phyloP scores from a whole-genome alignment of 1,139 yeast genomes.

The Yamadazyma pseudoaaseri region DNA sequence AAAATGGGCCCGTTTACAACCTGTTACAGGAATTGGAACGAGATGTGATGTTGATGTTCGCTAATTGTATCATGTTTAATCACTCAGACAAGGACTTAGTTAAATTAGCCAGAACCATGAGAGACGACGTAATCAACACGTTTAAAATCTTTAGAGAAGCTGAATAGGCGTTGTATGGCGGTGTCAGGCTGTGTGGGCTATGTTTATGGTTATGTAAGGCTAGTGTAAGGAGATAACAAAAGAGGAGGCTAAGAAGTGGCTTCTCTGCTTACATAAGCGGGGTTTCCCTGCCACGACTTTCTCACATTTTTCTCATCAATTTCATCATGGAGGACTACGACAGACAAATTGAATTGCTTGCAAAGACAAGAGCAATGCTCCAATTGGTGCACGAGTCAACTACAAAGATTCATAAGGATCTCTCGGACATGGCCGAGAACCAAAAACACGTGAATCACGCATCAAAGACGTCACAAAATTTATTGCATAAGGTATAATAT shows the following conservation, averaged over 20 bases:
- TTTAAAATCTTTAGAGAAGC: constrained; percentile 52
- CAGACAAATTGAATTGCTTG: constrained; percentile 12
- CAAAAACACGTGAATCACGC: constrained; percentile 9
- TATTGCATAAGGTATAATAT: constrained; percentile 1
- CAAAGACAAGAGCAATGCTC: constrained; percentile 15
- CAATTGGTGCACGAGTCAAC: constrained; percentile 17
- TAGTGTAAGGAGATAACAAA: no score
- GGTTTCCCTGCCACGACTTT: no score
- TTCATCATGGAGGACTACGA: constrained; percentile 11
- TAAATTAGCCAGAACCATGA: constrained; percentile 66
- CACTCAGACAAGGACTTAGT: constrained; percentile 63
- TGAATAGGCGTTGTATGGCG: constrained; percentile 12
- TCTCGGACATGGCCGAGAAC: constrained; percentile 11
- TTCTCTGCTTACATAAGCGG: no score
- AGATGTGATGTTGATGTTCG: constrained; percentile 74
- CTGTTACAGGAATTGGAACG: constrained; percentile 63
- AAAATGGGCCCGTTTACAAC: constrained; percentile 42
- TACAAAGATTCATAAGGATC: constrained; percentile 11
- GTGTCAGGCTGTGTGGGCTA: no score
- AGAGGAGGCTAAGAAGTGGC: no score
- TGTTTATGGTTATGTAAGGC: no score
- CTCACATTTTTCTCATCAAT: neutral
- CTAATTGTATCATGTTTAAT: constrained; percentile 82
- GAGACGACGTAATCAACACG: constrained; percentile 50
- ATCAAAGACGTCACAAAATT: neutral